Evolutionary conservation across 345 rosid species (phyloP), one percentile per base, ranked within the genome.

Genomic region (Anacardium occidentale): DNA sequence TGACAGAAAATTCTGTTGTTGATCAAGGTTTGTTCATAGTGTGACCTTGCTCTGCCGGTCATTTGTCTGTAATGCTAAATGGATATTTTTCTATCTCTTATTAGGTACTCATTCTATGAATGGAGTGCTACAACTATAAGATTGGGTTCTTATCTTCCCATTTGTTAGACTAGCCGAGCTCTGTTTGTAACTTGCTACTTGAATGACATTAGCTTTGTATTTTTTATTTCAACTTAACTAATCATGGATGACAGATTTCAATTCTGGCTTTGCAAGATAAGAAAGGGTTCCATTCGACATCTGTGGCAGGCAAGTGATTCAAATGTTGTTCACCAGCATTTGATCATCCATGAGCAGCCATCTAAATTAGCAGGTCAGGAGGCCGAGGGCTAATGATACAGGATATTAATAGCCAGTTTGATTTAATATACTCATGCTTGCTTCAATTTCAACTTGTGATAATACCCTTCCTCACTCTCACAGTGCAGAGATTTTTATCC

Each of bases 1-100:
- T 86, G 60, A 74, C 89, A 10, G 97, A 92, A 62, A 85, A 77
- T 79, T 59, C 84, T 64, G 61, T 85, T 60, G 76, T 83, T 55
- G 92, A 86, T 76, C 89, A 86, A 73, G 85, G 94, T 74, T 82
- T 93, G 76, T 93, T 93, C 79, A 77, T 91, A 74, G 75, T 81
- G 68, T 90, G 81, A 88, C 68, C 77, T 76, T 76, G 75, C n/a
- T 80, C 71, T 22, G 22, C 68, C 76, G 44, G 21, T 47, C 44
- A 1, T 13, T 10, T 60, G 50, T 68, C 26, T 57, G 72, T 20
- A 21, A 25, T 40, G 62, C 67, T 18, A 58, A 47, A 59, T 64
- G 42, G 70, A 54, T 63, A 52, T 32, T 66, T 55, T 62, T 22
- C 78, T 58, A 32, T 75, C 15, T 56, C 50, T 13, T 72, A 72